Percentiles rank a stretch among this genome's conserved stretches.
Evolutionary conservation across 176 grass and related monocot genomes (phyloP).

Genomic region (Luzula sylvatica): DNA sequence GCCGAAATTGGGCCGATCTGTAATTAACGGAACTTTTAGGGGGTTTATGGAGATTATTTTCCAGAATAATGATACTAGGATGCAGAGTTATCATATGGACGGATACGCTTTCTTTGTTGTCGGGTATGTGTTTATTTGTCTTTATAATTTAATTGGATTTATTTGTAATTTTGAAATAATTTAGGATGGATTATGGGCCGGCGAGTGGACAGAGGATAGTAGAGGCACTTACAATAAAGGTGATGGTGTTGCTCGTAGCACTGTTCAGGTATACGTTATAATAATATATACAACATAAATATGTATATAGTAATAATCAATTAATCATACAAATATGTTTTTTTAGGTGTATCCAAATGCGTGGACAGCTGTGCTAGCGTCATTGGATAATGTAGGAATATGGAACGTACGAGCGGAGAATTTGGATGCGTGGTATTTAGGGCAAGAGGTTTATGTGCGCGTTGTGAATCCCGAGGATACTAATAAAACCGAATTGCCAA

Average conservation of each 20-base stretch:
- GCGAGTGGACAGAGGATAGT: constrained; percentile 85
- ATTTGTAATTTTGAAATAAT: not conserved
- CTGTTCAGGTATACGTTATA: constrained; percentile 41
- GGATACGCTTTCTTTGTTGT: constrained; percentile 92
- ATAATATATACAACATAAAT: not conserved
- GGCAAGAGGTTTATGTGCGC: constrained; percentile 70
- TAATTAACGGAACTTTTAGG: constrained; percentile 70
- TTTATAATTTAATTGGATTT: not conserved
- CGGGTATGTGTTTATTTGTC: constrained; percentile 23
- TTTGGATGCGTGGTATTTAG: constrained; percentile 81
- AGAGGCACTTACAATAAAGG: constrained; percentile 81
- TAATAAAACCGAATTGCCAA: constrained; percentile 66
- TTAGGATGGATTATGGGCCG: constrained; percentile 84
- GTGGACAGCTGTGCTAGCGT: constrained; percentile 79
- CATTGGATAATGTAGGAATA: constrained; percentile 82
- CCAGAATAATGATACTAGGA: constrained; percentile 81
- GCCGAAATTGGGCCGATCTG: constrained; percentile 26
- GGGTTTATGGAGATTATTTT: constrained; percentile 97
- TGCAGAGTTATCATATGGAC: constrained; percentile 90
- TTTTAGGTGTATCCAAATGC: constrained; percentile 59
- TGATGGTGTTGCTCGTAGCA: constrained; percentile 84
- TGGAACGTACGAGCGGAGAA: constrained; percentile 83
- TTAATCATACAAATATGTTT: too few relatives aligned
- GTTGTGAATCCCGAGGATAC: constrained; percentile 64
- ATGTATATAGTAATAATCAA: not conserved